Conservation (phyloP, 2,329 filamentous ascomycete genomes). For the Nemania serpens region DNA sequence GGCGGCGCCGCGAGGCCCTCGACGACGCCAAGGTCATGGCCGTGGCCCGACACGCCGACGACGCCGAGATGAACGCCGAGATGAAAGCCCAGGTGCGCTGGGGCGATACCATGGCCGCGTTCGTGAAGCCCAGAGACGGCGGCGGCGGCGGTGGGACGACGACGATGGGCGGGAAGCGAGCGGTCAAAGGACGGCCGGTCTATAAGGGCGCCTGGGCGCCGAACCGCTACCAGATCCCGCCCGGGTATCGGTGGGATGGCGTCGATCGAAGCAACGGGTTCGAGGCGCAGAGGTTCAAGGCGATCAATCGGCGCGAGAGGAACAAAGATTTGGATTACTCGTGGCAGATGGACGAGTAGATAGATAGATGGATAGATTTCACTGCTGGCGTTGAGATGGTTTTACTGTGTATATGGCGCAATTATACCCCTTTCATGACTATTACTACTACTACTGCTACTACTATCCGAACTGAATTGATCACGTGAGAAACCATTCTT, state of each 20-base stretch:
- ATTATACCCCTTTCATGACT: conserved; percentile 23
- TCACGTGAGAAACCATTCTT: background rate
- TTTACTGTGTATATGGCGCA: conserved; percentile 2
- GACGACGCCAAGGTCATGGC: conserved; percentile 83
- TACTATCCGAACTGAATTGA: background rate
- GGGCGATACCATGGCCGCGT: conserved; percentile 91
- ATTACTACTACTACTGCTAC: too few species aligned
- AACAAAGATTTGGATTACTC: conserved; percentile 83
- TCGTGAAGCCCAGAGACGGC: conserved; percentile 60
- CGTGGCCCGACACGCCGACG: conserved; percentile 80
- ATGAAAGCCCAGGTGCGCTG: conserved; percentile 77
- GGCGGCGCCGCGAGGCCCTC: conserved; percentile 67
- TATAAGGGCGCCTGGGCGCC: conserved; percentile 83
- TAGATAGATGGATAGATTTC: conserved; percentile 9
- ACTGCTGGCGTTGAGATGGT: conserved; percentile 5
- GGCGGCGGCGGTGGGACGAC: too few species aligned
- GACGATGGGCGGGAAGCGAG: conserved; percentile 22
- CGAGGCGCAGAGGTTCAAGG: conserved; percentile 89
- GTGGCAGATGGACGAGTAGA: conserved; percentile 94
- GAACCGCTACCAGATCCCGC: conserved; percentile 91
- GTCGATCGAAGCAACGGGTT: conserved; percentile 94
- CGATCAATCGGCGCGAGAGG: conserved; percentile 76
- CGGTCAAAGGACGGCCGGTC: conserved; percentile 59
- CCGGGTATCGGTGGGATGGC: conserved; percentile 95
- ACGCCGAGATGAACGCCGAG: conserved; percentile 83